A percentile compares a stretch with the other conserved stretches of the same genome.
These are phyloP conservation scores for Metschnikowia lachancei DNA, from an alignment of 805 yeast species.

Conservation along the genomic window DNA sequence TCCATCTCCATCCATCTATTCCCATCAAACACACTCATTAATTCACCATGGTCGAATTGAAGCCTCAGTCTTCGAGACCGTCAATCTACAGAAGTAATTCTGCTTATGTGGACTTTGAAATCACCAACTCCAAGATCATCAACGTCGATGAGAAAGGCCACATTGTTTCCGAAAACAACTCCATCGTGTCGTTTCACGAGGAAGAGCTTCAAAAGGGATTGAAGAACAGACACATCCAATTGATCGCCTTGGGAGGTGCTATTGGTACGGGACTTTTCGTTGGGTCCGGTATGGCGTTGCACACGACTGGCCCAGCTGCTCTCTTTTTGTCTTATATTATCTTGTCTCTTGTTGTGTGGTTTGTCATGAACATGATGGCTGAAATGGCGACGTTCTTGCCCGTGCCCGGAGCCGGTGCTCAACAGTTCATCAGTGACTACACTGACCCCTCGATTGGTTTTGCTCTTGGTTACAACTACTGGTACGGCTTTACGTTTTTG, in stretches of 20 bases:
- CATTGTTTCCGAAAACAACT: slow-evolving; percentile 17
- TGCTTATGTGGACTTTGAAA: slow-evolving; percentile 17
- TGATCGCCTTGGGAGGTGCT: slow-evolving; percentile 25
- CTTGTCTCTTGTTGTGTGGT: slow-evolving; percentile 21
- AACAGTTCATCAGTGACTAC: slow-evolving; percentile 20
- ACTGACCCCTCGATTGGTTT: slow-evolving; percentile 21
- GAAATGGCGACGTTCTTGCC: slow-evolving; percentile 24
- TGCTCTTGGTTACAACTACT: slow-evolving; percentile 23
- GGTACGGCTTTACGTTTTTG: slow-evolving; percentile 21
- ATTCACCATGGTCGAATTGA: slow-evolving; percentile 14
- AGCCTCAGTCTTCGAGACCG: slow-evolving; percentile 16
- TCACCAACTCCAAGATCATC: slow-evolving; percentile 19
- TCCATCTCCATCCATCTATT: neutral
- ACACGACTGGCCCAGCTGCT: slow-evolving; percentile 19
- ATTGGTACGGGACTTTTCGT: slow-evolving; percentile 25
- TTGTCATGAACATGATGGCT: slow-evolving; percentile 24
- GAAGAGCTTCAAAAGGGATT: slow-evolving; percentile 19
- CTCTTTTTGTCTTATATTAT: slow-evolving; percentile 19
- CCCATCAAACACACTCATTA: neutral
- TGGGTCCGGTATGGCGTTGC: slow-evolving; percentile 20
- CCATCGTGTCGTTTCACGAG: slow-evolving; percentile 15
- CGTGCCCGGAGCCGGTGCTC: slow-evolving; percentile 23
- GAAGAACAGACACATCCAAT: slow-evolving; percentile 23
- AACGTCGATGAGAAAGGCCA: slow-evolving; percentile 21
- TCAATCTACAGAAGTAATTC: slow-evolving; percentile 18